Evolutionary conservation across 805 yeast species (phyloP).

Genomic region (Metschnikowia hibisci): DNA sequence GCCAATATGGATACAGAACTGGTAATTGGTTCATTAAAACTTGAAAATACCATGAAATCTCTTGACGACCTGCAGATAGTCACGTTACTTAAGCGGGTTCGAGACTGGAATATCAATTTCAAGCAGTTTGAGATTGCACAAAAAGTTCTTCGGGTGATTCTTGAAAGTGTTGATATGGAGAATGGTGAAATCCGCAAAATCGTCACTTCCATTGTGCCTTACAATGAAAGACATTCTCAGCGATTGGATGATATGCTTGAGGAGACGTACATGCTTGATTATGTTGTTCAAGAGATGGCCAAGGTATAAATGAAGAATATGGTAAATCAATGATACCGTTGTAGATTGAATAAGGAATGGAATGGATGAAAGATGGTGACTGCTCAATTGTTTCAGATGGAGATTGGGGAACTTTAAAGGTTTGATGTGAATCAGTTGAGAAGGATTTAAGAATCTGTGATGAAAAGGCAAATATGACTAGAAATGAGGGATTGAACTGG

Average conservation of each 20-base stretch:
- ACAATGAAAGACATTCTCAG: constrained; percentile 77
- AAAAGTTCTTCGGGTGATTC: constrained; percentile 61
- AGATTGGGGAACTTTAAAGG: too few species aligned
- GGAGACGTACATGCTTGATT: constrained; percentile 81
- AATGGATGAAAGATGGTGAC: too few species aligned
- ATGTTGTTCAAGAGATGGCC: constrained; percentile 72
- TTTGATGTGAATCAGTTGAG: too few species aligned
- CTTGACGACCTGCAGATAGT: constrained; percentile 59
- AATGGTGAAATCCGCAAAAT: constrained; percentile 61
- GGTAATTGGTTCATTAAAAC: constrained; percentile 49
- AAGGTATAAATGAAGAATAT: constrained; percentile 4
- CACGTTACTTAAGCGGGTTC: constrained; percentile 63
- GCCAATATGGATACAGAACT: constrained; percentile 48
- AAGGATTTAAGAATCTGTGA: too few species aligned
- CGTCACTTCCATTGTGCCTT: constrained; percentile 78
- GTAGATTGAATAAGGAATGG: too few species aligned
- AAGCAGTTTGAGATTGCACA: constrained; percentile 79
- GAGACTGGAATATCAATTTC: constrained; percentile 95
- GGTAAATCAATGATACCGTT: too few species aligned
- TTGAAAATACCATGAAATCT: constrained; percentile 60
- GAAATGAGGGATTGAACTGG: too few species aligned
- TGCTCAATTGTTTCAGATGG: too few species aligned
- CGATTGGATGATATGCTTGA: constrained; percentile 79
- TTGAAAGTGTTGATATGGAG: constrained; percentile 52
- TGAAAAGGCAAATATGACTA: too few species aligned